A percentile compares a stretch with the other conserved stretches of the same genome.
Evolutionary conservation across 2,329 filamentous ascomycete genomes (phyloP).

Genomic region (Fusarium nanum): DNA sequence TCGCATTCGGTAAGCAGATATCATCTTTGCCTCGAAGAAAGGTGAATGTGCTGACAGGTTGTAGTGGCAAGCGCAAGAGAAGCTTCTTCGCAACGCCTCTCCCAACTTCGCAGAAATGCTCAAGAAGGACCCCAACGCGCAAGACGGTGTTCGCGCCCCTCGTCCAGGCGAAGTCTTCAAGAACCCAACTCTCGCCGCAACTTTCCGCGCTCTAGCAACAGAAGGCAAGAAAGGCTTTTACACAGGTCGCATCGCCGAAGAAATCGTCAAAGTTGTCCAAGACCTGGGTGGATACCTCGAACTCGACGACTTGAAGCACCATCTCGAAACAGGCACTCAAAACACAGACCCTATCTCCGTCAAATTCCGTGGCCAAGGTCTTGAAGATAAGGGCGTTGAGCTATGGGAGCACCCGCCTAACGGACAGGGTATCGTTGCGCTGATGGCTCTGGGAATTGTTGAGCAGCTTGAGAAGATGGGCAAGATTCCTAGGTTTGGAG

Average conservation of each 20-base stretch:
- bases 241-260: slow-evolving; percentile 82
- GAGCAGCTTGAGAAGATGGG: slow-evolving; percentile 83
- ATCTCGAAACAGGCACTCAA: slow-evolving; percentile 76
- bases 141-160: slow-evolving; percentile 79
- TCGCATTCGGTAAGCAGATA: slow-evolving; percentile 75
- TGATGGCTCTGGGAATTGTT: slow-evolving; percentile 94
- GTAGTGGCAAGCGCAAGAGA: slow-evolving; percentile 79
- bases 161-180: slow-evolving; percentile 87
- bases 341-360: slow-evolving; percentile 87
- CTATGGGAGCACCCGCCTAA: slow-evolving; percentile 98
- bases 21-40: no score
- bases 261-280: slow-evolving; percentile 80
- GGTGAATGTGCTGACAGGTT: slow-evolving; percentile 1
- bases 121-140: slow-evolving; percentile 76
- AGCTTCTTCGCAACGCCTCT: slow-evolving; percentile 75
- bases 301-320: slow-evolving; percentile 82
- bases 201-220: slow-evolving; percentile 81
- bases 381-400: slow-evolving; percentile 69
- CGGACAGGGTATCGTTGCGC: slow-evolving; percentile 92
- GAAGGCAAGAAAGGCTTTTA: slow-evolving; percentile 95
- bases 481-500: slow-evolving; percentile 76
- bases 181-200: slow-evolving; percentile 82
- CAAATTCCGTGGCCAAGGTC: slow-evolving; percentile 75
- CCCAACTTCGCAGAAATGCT: slow-evolving; percentile 90
- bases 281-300: slow-evolving; percentile 82